A percentile compares a stretch with the other conserved stretches of the same genome.
These are phyloP conservation scores for Trichothecium sympodiale DNA, from an alignment of 2,329 filamentous ascomycete species.

Conservation along the genomic window DNA sequence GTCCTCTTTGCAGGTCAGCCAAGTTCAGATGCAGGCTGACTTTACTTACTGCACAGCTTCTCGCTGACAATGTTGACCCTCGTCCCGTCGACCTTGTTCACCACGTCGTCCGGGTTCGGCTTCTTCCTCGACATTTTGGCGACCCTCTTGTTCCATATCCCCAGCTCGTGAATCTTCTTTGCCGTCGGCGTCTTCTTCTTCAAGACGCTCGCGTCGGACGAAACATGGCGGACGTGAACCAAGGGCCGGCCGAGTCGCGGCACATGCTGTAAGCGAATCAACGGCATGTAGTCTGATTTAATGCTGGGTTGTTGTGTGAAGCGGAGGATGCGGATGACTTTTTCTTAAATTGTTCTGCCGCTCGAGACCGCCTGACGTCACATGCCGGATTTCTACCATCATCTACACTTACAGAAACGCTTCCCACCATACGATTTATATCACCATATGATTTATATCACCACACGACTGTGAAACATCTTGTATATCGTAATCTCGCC, in stretches of 20 bases:
- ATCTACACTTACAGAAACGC: too few species aligned
- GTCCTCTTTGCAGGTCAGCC: constrained; percentile 55
- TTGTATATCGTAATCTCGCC: too few species aligned
- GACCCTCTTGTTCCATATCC: constrained; percentile 13
- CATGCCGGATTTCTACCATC: too few species aligned
- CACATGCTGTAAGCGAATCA: constrained; percentile 1
- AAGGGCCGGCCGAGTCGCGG: not conserved
- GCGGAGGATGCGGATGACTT: too few species aligned
- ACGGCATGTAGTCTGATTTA: too few species aligned
- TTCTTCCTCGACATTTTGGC: constrained; percentile 5
- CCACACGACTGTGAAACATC: too few species aligned
- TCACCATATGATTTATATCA: too few species aligned
- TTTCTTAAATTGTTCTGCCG: too few species aligned
- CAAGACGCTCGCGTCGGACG: not conserved
- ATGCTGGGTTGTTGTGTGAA: too few species aligned
- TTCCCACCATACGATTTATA: too few species aligned
- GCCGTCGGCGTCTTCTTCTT: constrained; percentile 10
- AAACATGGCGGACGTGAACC: not conserved
- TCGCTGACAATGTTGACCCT: constrained; percentile 43
- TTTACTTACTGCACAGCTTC: constrained; percentile 33
- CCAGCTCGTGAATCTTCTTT: constrained; percentile 13
- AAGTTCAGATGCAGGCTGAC: not conserved
- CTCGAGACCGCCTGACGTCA: too few species aligned
- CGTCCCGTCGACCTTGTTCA: constrained; percentile 14
- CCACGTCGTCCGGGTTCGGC: not conserved